Conservation (phyloP, 768 basidiomycete genomes). For the Mycena maculata region DNA sequence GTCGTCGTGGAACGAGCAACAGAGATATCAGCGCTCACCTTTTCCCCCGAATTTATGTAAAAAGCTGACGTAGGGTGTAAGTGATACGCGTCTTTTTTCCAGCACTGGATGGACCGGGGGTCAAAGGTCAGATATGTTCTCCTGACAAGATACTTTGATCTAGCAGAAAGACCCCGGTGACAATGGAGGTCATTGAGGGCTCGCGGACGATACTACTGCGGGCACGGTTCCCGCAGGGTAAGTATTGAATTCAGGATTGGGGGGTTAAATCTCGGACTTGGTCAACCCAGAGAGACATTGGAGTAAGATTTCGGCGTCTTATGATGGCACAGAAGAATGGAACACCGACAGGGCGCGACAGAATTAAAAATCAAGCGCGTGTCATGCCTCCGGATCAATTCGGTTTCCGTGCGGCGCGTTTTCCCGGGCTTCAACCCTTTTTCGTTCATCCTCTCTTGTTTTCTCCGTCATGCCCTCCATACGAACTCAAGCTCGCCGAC, state of each 20-base stretch:
- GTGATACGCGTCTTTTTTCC: constrained; percentile 98
- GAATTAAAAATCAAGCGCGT: too few species aligned
- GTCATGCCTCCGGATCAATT: too few species aligned
- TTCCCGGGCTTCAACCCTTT: too few species aligned
- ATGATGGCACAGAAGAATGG: too few species aligned
- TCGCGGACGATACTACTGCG: constrained; percentile 92
- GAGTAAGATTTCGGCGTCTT: constrained; percentile 51
- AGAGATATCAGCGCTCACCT: constrained; percentile 59
- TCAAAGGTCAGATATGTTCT: neutral
- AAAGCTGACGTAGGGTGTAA: constrained; percentile 88
- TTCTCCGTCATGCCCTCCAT: neutral
- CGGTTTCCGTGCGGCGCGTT: too few species aligned
- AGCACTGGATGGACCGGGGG: constrained; percentile 87
- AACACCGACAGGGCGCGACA: neutral
- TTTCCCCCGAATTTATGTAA: constrained; percentile 94
- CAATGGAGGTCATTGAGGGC: constrained; percentile 91
- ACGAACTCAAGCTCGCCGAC: neutral
- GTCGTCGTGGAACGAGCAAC: constrained; percentile 9
- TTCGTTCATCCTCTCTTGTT: too few species aligned
- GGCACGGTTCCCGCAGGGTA: neutral
- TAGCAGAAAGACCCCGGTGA: constrained; percentile 81
- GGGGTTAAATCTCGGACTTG: constrained; percentile 53
- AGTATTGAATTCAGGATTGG: neutral
- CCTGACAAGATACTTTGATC: constrained; percentile 82
- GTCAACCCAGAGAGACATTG: constrained; percentile 82